Evolutionary conservation across 2,329 filamentous ascomycete species (phyloP), one percentile per base, ranked within the genome.

Genomic region (Talaromyces sp.): DNA sequence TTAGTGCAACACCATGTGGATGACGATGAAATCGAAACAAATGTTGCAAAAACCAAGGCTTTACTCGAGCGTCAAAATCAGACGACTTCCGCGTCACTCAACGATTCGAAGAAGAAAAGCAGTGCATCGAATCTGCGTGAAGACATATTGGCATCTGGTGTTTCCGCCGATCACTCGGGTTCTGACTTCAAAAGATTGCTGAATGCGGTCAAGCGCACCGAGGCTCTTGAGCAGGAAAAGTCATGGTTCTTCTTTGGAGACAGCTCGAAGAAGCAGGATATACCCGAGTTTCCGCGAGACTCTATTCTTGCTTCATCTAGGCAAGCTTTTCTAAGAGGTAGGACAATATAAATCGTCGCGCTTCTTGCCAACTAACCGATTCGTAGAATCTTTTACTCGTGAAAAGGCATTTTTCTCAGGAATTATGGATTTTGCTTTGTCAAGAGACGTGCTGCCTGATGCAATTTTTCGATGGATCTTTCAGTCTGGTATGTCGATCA

Each of bases 381-480:
- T 11, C 7, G 39, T 50, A 63, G 80, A 85, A 35, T 76, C 82
- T 0, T 75, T 76, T 6, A 77, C 79, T 42, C 82, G 88, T 57
- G 79, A 84, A 61, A 83, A 86, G 66, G 79, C 84, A 40, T 83
- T 92, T 60, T 74, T 85, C 25, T 86, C 85, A 21, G 88, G 89
- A 1, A 76, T 89, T 62, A 80, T 87, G 1, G 81, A 84, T 61
- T 81, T 84, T 50, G 77, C 88, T 14, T 75, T 84, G 16, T 69
- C 72, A 4, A 77, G 77, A 42, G 72, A 74, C 12, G 66, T 71
- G 2, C 71, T 92, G 12, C 85, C 89, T 0, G 84, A 90, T 64
- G 82, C 88, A 61, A 70, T 92, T 0, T 81, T 91, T 57, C 69
- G 82, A 16, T 93, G 90, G 89, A 77, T 91, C 2, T 72, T 79